phyloP scores from a whole-genome alignment of 805 yeast species.

The Myxozyma neotropica region DNA sequence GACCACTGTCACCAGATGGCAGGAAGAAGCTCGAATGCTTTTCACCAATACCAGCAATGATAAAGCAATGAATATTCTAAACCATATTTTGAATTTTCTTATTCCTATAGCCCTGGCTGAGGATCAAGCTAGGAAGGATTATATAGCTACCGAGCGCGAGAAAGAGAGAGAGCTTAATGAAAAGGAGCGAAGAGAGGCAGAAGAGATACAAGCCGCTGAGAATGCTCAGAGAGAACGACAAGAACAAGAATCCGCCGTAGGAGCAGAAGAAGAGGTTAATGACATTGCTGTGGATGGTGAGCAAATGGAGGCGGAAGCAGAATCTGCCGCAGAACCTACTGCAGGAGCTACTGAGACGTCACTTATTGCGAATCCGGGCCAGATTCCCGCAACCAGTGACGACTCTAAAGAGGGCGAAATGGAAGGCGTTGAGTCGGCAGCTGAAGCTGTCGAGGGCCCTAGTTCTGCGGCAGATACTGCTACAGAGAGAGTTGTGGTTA shows the following conservation, averaged over 20 bases:
- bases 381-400: neutral
- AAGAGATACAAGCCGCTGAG: conserved; percentile 27
- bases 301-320: neutral
- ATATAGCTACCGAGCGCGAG: conserved; percentile 27
- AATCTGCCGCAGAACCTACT: conserved; percentile 13
- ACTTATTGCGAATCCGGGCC: conserved; percentile 21
- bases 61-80: conserved; percentile 37
- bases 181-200: conserved; percentile 45
- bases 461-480: conserved; percentile 28
- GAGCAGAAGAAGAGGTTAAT: conserved; percentile 1
- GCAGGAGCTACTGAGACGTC: conserved; percentile 36
- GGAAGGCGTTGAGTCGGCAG: conserved; percentile 18
- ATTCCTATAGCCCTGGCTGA: conserved; percentile 34
- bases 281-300: conserved; percentile 16
- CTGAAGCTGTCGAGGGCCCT: neutral
- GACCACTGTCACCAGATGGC: conserved; percentile 72
- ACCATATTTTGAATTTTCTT: conserved; percentile 36
- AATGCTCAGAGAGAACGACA: conserved; percentile 37
- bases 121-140: conserved; percentile 19
- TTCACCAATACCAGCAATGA: conserved; percentile 49
- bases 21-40: conserved; percentile 56
- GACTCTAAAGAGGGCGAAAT: conserved; percentile 14
- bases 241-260: conserved; percentile 38
- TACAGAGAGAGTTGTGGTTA: conserved; percentile 63
- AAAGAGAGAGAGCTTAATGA: conserved; percentile 38